These are phyloP conservation scores for Cutaneotrichosporon sp. DNA, from an alignment of 1,284 basidiomycete species.

Conservation along the genomic window DNA sequence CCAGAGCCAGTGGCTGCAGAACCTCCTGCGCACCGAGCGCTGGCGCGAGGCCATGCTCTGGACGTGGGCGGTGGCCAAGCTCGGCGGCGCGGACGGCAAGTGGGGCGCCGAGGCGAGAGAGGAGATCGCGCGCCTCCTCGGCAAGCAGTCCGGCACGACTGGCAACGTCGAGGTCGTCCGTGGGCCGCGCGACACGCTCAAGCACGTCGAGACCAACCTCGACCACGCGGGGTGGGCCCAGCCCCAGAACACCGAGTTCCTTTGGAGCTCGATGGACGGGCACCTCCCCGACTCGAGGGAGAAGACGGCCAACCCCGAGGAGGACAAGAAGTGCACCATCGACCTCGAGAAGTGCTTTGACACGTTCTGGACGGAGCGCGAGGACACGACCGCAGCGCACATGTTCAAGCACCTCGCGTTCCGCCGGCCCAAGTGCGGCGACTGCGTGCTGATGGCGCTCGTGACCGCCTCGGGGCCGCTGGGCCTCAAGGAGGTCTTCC, in stretches of 20 bases:
- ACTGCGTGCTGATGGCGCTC: slow-evolving; percentile 59
- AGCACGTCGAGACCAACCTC: slow-evolving; percentile 32
- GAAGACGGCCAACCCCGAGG: not conserved
- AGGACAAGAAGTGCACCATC: slow-evolving; percentile 36
- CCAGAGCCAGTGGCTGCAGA: slow-evolving; percentile 49
- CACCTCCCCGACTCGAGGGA: no score
- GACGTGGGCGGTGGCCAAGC: slow-evolving; percentile 47
- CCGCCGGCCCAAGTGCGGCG: slow-evolving; percentile 56
- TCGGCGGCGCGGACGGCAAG: slow-evolving; percentile 32
- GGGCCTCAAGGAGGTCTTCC: slow-evolving; percentile 58
- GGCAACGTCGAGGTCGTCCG: slow-evolving; percentile 41
- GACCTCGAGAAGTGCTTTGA: slow-evolving; percentile 52
- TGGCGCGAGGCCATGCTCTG: slow-evolving; percentile 52
- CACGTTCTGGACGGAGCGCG: slow-evolving; percentile 41
- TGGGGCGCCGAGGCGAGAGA: slow-evolving; percentile 38
- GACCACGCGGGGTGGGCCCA: slow-evolving; percentile 43
- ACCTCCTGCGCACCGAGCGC: slow-evolving; percentile 42
- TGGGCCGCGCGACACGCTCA: slow-evolving; percentile 44
- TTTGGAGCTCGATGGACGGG: no score
- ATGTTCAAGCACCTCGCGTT: slow-evolving; percentile 60
- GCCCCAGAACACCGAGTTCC: slow-evolving; percentile 38
- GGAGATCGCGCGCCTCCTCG: no score
- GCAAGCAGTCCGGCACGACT: slow-evolving; percentile 2
- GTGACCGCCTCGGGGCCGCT: slow-evolving; percentile 56
- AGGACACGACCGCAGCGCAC: slow-evolving; percentile 41